Conservation (phyloP, 148 eudicot genomes). For the Camellia lanceoleosa region DNA sequence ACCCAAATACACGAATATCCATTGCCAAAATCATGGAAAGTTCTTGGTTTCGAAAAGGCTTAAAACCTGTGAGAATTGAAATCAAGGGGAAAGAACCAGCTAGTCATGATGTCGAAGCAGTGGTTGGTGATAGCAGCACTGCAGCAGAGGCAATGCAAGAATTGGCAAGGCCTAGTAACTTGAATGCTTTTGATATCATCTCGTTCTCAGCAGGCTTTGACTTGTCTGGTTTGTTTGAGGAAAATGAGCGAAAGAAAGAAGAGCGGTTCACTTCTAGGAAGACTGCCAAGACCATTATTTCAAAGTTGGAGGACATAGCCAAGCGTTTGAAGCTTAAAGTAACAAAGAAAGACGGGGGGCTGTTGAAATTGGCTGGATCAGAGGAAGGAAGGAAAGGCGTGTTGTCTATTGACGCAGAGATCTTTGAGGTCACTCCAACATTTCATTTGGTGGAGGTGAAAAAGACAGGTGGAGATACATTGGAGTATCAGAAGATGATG, state of each 20-base stretch:
- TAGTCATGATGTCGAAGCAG: conserved; percentile 1
- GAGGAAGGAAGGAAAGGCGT: conserved; percentile 20
- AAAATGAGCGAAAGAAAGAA: conserved; percentile 19
- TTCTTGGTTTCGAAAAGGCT: conserved; percentile 28
- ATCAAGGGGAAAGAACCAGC: conserved; percentile 7
- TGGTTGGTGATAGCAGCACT: conserved; percentile 17
- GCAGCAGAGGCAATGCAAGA: conserved; percentile 2
- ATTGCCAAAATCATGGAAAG: conserved; percentile 19
- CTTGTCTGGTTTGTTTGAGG: conserved; percentile 21
- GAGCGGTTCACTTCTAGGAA: conserved; percentile 17
- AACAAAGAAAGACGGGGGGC: conserved; percentile 19
- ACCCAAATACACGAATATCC: conserved; percentile 25
- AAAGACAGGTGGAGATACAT: conserved; percentile 24
- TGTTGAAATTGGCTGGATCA: conserved; percentile 20
- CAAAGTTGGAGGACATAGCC: conserved; percentile 28
- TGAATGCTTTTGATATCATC: conserved; percentile 29
- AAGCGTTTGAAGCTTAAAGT: conserved; percentile 20
- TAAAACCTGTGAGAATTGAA: not conserved
- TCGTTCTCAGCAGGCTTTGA: conserved; percentile 23
- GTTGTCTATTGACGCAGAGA: conserved; percentile 22
- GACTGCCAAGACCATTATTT: conserved; percentile 19
- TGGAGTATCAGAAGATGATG: conserved; percentile 36
- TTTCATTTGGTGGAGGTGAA: conserved; percentile 34
- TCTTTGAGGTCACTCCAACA: conserved; percentile 26
- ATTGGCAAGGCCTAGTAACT: not conserved